Percentiles rank a stretch among this genome's conserved stretches.
These are phyloP conservation scores for Fraxinus ornus DNA, from an alignment of 305 asterid species.

Conservation along the genomic window DNA sequence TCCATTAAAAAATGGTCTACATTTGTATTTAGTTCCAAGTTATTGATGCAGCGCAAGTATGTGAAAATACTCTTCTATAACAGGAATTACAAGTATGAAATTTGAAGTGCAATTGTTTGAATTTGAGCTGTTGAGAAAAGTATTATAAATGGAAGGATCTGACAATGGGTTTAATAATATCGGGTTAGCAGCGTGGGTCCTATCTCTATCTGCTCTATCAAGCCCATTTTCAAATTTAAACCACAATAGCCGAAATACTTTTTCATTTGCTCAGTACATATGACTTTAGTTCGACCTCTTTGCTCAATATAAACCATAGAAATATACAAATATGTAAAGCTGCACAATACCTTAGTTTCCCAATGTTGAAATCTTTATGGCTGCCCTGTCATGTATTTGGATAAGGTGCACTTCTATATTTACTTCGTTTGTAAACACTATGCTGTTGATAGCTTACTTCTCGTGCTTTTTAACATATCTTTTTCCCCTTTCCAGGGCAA, in stretches of 20 bases:
- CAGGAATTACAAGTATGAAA: background rate
- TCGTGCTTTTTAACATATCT: slow-evolving; percentile 7
- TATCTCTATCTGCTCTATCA: background rate
- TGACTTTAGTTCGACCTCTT: background rate
- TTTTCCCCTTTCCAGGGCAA: slow-evolving; percentile 64
- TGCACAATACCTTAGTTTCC: background rate
- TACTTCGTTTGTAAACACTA: background rate
- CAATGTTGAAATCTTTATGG: background rate
- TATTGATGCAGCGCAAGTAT: background rate
- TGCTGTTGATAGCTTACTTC: background rate
- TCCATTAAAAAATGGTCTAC: background rate
- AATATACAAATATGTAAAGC: background rate
- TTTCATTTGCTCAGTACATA: background rate
- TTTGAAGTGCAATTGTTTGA: background rate
- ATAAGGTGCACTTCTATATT: background rate
- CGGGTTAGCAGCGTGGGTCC: background rate
- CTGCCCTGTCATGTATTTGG: background rate
- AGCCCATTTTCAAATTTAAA: background rate
- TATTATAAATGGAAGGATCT: slow-evolving; percentile 1
- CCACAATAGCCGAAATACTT: background rate
- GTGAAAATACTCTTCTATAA: background rate
- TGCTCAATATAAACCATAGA: background rate
- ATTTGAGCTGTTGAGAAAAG: background rate
- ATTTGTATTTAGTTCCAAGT: background rate
- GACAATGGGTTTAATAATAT: background rate